Base-by-base conservation (phyloP, 1,284 basidiomycete species). In the Moesziomyces sp. region DNA sequence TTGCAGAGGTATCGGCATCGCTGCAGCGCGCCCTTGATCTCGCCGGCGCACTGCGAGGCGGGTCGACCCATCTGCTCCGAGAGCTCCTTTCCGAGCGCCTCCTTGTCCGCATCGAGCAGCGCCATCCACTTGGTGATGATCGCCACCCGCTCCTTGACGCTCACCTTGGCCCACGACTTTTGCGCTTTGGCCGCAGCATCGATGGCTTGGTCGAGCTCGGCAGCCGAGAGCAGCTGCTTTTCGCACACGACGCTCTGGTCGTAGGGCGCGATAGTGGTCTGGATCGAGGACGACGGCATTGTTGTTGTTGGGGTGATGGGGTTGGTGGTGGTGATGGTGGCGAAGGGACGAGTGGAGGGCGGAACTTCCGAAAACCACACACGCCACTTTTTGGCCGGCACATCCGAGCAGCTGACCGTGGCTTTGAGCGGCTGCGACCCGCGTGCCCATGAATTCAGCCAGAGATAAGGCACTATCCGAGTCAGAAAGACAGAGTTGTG, bases 31-130 rank as follows among this genome's bases (percentile, higher is more conserved):
- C 93, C 93, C 49, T 88, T 87, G 52, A 96, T 87, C 85, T 98
- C 95, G 8, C 92, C 92, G 30, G 89, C 85, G 44, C 87, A 87
- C 83, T 93, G 92, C 0, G 89, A 88, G 43, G 93, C 87, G 0
- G 94, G 94, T 50, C 94, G 93, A 40, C 92, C 92, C 90, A 93
- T 93, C 84, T 93, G 90, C 46, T 88, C 77, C 1, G 91, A 90
- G 57, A 93, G 86, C 80, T 97, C 94, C 65, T 88, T 83, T 0
- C 89, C 89, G n/a, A 94, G 88, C 58, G 91, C 88, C 58, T 91
- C 88, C 33, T 87, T 87, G 82, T 90, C 88, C 23, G 88, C 88
- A 81, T 89, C 89, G 83, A 96, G 58, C 4, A 58, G 50, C 62
- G 87, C 67, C 80, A 93, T 89, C 85, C 94, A 96, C 77, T 88